These are phyloP conservation scores for Purpureocillium lavendulum DNA, from an alignment of 2,329 filamentous ascomycete genomes.

Conservation along the genomic window DNA sequence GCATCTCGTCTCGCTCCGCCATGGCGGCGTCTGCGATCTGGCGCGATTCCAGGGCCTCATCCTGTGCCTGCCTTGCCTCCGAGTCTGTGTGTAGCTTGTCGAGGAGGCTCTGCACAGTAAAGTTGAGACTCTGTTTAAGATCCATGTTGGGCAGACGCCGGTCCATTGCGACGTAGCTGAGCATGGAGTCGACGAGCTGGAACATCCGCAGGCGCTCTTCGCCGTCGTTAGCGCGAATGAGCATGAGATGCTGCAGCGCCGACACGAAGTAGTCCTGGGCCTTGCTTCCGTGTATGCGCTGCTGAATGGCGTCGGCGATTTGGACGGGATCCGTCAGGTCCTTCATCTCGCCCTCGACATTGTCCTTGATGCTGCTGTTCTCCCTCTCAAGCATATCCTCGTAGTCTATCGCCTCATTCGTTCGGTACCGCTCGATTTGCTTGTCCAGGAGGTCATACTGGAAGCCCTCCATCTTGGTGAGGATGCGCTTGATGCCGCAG, in stretches of 20 bases:
- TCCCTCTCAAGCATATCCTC: slow-evolving; percentile 93
- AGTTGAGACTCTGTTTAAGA: slow-evolving; percentile 93
- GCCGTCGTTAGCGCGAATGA: slow-evolving; percentile 84
- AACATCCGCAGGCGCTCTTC: slow-evolving; percentile 94
- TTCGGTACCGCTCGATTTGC: slow-evolving; percentile 87
- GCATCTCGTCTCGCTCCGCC: slow-evolving; percentile 94
- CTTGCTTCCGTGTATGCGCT: slow-evolving; percentile 72
- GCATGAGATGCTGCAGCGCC: slow-evolving; percentile 85
- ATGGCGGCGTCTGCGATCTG: slow-evolving; percentile 94
- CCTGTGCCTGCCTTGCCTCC: slow-evolving; percentile 83
- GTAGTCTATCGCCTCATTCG: slow-evolving; percentile 95
- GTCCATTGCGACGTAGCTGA: slow-evolving; percentile 98
- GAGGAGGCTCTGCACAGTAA: slow-evolving; percentile 89
- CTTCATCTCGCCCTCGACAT: slow-evolving; percentile 74
- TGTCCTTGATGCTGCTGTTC: slow-evolving; percentile 83
- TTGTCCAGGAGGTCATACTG: slow-evolving; percentile 98
- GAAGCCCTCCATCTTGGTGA: slow-evolving; percentile 96
- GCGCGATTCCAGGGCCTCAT: slow-evolving; percentile 82
- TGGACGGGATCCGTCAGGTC: slow-evolving; percentile 89
- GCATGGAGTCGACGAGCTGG: slow-evolving; percentile 96
- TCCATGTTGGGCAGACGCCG: slow-evolving; percentile 92
- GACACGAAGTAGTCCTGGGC: slow-evolving; percentile 95
- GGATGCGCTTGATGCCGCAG: slow-evolving; percentile 87
- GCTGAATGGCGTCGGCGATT: slow-evolving; percentile 88
- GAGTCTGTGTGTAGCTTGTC: slow-evolving; percentile 96